phyloP scores from a whole-genome alignment of 148 eudicot genomes.

The Limonium bicolor region DNA sequence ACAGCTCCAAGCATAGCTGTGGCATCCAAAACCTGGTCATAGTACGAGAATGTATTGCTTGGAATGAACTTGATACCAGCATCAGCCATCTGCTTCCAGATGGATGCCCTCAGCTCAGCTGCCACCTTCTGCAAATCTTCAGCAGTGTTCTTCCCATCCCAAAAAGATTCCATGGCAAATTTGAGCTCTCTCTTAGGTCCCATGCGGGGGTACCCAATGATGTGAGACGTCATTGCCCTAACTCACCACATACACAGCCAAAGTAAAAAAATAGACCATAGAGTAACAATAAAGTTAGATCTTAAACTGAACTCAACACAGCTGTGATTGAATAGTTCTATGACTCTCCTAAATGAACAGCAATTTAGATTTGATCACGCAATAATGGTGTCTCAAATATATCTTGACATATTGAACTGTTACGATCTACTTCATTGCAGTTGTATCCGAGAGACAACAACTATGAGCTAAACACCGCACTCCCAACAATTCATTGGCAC shows the following conservation, averaged over 20 bases:
- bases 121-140: conserved; percentile 44
- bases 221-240: conserved; percentile 55
- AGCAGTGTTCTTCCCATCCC: conserved; percentile 51
- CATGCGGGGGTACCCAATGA: conserved; percentile 65
- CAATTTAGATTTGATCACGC: background rate
- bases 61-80: conserved; percentile 54
- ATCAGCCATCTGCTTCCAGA: conserved; percentile 55
- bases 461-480: too few species aligned
- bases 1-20: conserved; percentile 71
- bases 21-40: conserved; percentile 55
- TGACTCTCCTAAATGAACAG: too few species aligned
- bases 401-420: background rate
- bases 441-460: too few species aligned
- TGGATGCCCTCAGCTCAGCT: conserved; percentile 30
- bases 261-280: background rate
- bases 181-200: conserved; percentile 67
- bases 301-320: background rate
- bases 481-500: too few species aligned
- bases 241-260: conserved; percentile 7
- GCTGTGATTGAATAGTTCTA: too few species aligned
- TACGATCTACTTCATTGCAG: too few species aligned
- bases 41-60: conserved; percentile 57
- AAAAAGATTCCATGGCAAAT: conserved; percentile 54
- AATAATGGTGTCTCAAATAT: background rate
- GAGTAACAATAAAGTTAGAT: background rate